A percentile compares a stretch with the other conserved stretches of the same genome.
Evolutionary conservation across 208 protist genomes (phyloP).

Genomic region (Leishmania mexicana): DNA sequence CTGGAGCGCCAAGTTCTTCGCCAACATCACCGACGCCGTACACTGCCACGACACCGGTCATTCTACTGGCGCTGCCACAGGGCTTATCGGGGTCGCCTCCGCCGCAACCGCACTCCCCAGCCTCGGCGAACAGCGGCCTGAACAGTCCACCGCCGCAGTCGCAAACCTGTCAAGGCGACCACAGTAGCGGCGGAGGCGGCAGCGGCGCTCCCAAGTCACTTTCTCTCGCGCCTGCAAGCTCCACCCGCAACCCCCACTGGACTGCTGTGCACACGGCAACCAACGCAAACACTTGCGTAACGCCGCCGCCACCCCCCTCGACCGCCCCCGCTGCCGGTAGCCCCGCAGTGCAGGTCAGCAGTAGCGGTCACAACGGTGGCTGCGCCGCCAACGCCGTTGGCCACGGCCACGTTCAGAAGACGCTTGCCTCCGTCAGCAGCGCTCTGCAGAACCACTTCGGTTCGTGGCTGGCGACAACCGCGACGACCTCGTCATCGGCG

Average conservation of each 20-base stretch:
- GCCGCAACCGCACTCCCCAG: background rate
- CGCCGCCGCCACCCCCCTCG: slow-evolving; percentile 11
- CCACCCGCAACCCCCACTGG: slow-evolving; percentile 17
- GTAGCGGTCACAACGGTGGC: background rate
- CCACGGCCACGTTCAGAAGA: background rate
- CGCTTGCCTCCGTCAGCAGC: background rate
- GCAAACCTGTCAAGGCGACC: background rate
- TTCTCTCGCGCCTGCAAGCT: background rate
- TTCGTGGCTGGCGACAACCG: background rate
- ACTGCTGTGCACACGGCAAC: slow-evolving; percentile 36
- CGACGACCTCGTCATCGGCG: background rate
- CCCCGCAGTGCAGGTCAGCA: background rate
- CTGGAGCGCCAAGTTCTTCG: background rate
- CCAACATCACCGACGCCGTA: background rate
- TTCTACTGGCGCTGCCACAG: background rate
- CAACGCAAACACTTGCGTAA: slow-evolving; percentile 28
- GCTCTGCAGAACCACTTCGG: background rate
- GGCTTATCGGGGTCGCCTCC: background rate
- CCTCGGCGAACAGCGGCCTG: background rate
- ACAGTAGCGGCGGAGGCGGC: background rate
- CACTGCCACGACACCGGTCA: background rate
- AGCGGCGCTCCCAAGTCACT: background rate
- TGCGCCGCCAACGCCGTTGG: background rate
- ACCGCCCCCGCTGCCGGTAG: slow-evolving; percentile 5
- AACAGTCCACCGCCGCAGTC: background rate